Conservation (phyloP, 2,329 filamentous ascomycete genomes). For the Talaromyces sp. region DNA sequence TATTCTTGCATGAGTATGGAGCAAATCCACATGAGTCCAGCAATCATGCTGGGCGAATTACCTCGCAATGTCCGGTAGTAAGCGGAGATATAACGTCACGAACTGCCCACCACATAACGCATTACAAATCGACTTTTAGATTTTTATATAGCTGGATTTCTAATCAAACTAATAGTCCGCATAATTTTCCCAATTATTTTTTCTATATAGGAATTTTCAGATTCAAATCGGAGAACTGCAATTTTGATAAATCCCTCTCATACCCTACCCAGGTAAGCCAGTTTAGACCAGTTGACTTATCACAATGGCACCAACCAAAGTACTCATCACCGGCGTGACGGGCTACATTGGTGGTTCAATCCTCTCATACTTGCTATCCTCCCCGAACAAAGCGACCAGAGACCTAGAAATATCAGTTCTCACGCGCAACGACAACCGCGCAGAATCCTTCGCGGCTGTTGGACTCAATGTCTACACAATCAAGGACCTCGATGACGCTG, state of each 20-base stretch:
- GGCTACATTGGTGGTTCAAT: slow-evolving; percentile 4
- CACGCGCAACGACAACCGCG: slow-evolving; percentile 16
- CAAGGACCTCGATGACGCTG: slow-evolving; percentile 20
- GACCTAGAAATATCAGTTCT: slow-evolving; percentile 17
- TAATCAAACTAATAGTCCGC: neutral
- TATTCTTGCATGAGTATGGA: neutral
- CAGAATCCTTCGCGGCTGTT: neutral
- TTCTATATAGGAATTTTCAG: neutral
- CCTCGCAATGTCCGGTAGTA: neutral
- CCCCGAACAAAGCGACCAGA: neutral
- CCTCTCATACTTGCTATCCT: slow-evolving; percentile 2
- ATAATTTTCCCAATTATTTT: neutral
- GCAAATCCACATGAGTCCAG: too few relatives aligned
- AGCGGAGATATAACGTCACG: neutral
- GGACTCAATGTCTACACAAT: slow-evolving; percentile 19
- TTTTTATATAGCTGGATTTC: neutral
- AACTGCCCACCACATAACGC: neutral
- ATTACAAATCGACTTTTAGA: neutral
- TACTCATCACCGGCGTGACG: slow-evolving; percentile 2
- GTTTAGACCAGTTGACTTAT: neutral
- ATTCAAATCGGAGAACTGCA: too few relatives aligned
- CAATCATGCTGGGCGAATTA: neutral
- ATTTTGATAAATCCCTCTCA: too few relatives aligned
- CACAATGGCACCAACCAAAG: slow-evolving; percentile 5
- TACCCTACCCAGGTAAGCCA: neutral